Conservation (phyloP, 2,329 filamentous ascomycete genomes). For the Kalaharituber pfeilii region DNA sequence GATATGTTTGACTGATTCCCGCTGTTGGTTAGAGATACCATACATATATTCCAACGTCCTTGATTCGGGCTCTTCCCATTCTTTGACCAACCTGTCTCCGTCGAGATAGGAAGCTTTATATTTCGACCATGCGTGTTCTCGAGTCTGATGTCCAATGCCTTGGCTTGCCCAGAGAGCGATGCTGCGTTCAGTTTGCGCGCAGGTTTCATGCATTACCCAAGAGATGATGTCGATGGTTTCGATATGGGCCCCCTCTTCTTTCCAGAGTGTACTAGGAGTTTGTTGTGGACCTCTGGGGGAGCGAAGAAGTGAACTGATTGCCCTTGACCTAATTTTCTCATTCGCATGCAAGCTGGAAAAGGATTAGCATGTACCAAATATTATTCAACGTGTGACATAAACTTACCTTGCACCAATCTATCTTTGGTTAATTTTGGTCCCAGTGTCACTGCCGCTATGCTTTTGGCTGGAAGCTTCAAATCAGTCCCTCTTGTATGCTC, state of each 20-base stretch:
- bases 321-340: background rate
- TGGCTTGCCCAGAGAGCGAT: background rate
- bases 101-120: background rate
- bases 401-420: slow-evolving; percentile 45
- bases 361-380: background rate
- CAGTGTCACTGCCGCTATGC: slow-evolving; percentile 46
- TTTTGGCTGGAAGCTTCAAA: slow-evolving; percentile 44
- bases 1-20: background rate
- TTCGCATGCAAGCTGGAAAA: background rate
- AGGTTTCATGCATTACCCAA: background rate
- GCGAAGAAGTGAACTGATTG: background rate
- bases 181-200: background rate
- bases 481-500: slow-evolving; percentile 55
- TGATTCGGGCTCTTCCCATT: background rate
- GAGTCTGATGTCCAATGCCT: background rate
- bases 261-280: slow-evolving; percentile 12
- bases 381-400: background rate
- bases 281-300: background rate
- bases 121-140: background rate
- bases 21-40: background rate
- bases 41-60: slow-evolving; percentile 2
- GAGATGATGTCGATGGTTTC: background rate
- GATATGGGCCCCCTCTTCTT: slow-evolving; percentile 1
- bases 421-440: slow-evolving; percentile 52
- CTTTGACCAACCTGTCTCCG: background rate